Base-by-base conservation (phyloP, 23 red algal species). In the Gracilaria domingensis region DNA sequence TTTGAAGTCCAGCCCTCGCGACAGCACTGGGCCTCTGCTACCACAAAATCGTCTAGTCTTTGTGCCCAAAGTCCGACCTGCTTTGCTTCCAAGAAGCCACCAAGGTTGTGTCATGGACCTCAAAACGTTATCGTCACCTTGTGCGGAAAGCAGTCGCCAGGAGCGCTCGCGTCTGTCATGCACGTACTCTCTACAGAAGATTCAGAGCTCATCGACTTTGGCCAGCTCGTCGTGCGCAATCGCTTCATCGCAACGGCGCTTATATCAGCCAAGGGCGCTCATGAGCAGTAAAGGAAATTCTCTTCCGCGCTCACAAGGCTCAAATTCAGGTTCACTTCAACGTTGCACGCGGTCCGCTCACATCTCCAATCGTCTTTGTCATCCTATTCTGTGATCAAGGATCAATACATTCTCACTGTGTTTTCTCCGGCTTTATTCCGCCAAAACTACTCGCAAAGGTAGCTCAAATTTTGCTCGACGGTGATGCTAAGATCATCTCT, bases 201-300 rank as follows among this genome's bases (percentile, higher is more conserved):
- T 20, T 40, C 60, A 9, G 49, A 82, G 58, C 92, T 94, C 36
- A 44, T 84, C 48, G 92, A 94, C 75, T 72, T 94, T 67, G 83
- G 83, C 18, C 92, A 94, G 48, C 64, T 94, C 29, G 92, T 94
- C 34, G 84, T 94, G 4, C 92, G 77, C 58, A 73, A 82, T 50
- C 82, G 83, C 59, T 94, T 94, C 77, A 88, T 87, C 51, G 92
- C 92, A 12, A 94, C 84, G 25, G 92, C 92, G 4, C 75, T 88
- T 14, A 66, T 94, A 8, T 66, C 75, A 39, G 33, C 83, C 36
- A 48, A 69, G 21, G 59, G 51, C 67, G 75, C 92, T 3, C 56
- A 56, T 38, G 81, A 92, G 72, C 83, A 28, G 65, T 96, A 66
- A 91, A 86, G 54, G 86, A 96, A 32, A 71, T 92, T 26, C 69